A percentile compares a stretch with the other conserved stretches of the same genome.
Evolutionary conservation across 306 rosid species (phyloP).

Genomic region (Chamaecrista fasciculata): DNA sequence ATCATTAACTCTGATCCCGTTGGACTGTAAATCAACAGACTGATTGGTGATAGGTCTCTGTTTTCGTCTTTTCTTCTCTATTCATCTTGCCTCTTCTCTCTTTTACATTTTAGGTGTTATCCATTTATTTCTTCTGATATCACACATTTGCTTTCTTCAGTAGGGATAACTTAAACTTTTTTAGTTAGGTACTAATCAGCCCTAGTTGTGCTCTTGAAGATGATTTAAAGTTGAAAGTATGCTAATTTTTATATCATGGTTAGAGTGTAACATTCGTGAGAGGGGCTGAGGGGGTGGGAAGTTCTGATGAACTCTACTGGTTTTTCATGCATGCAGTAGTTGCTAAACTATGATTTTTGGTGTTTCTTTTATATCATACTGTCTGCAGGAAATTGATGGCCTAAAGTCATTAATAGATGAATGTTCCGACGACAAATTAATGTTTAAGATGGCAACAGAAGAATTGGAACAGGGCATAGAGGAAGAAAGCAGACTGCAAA

Average conservation of each 20-base stretch:
- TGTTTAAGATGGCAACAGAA: constrained; percentile 73
- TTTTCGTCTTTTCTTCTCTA: too few relatives aligned
- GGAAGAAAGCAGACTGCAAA: constrained; percentile 63
- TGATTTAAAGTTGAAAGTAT: background rate
- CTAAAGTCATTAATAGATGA: constrained; percentile 66
- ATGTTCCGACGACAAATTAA: constrained; percentile 76
- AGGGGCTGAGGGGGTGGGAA: background rate
- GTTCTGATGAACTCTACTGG: too few relatives aligned
- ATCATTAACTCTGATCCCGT: too few relatives aligned
- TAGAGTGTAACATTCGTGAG: background rate
- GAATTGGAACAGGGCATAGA: constrained; percentile 60
- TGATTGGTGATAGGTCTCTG: too few relatives aligned
- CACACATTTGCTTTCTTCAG: background rate
- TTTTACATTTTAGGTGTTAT: too few relatives aligned
- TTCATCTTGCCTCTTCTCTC: too few relatives aligned
- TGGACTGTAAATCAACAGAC: too few relatives aligned
- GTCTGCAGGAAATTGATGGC: constrained; percentile 64
- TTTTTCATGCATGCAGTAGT: constrained; percentile 17
- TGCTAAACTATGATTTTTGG: background rate
- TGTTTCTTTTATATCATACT: background rate
- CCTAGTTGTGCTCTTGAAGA: background rate
- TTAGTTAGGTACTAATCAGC: background rate
- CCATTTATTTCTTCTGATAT: constrained; percentile 7
- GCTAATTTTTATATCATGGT: background rate
- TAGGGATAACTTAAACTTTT: background rate